phyloP scores from a whole-genome alignment of 352 stramenopile genomes.

The Phytopythium ostracodes region DNA sequence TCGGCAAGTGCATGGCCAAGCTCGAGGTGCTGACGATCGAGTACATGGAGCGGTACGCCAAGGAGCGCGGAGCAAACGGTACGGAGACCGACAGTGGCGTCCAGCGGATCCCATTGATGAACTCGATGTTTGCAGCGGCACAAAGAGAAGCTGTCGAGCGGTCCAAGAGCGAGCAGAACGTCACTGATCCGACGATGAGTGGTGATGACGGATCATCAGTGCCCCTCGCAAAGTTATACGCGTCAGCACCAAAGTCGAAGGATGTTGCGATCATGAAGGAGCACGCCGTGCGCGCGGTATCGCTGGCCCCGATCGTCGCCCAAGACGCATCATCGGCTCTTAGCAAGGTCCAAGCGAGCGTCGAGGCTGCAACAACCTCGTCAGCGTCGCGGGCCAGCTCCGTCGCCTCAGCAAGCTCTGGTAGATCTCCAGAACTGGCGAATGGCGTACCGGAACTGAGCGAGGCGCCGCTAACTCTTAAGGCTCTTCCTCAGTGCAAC shows the following conservation, averaged over 20 bases:
- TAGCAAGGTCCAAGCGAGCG: neutral
- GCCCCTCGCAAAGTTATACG: neutral
- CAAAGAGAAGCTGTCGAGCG: neutral
- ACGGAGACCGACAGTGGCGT: neutral
- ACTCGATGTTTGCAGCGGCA: neutral
- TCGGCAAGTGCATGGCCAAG: constrained; percentile 77
- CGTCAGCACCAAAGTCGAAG: neutral
- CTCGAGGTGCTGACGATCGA: constrained; percentile 44
- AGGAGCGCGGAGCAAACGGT: neutral
- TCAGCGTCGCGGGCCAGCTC: neutral
- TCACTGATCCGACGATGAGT: neutral
- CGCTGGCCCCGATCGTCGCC: neutral
- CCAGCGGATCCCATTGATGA: neutral
- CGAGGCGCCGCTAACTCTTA: neutral
- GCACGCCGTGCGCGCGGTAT: neutral
- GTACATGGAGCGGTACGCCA: constrained; percentile 15
- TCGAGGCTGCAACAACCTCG: neutral
- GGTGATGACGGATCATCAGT: neutral
- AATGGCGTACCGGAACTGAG: neutral
- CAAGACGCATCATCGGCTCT: neutral
- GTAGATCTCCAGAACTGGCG: neutral
- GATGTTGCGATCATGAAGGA: neutral
- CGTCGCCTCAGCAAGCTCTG: neutral
- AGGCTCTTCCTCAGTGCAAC: neutral
- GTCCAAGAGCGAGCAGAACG: constrained; percentile 2